Base-by-base conservation (phyloP, 83 land plant species). In the Picea abies region DNA sequence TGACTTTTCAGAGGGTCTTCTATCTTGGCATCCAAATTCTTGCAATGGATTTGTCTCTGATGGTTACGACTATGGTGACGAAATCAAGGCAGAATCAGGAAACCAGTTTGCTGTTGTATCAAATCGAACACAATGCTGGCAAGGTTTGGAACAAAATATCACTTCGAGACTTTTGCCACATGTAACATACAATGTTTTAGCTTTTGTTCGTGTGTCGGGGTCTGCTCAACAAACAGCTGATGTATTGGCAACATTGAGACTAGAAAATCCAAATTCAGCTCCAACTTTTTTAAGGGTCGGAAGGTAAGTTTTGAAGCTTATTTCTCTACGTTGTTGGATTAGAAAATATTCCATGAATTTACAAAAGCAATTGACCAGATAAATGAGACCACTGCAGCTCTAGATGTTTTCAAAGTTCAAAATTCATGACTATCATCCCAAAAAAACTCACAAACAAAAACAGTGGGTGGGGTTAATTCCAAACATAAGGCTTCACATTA, bases 111-210 rank as follows among this genome's bases (percentile, higher is more conserved):
- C 86, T 41, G 89, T 91, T 67, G 69, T 86, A 60, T 85, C 91
- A 32, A 87, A 90, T 66, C 87, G 93, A 12, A 89, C 79, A 6
- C 81, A 91, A 62, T 41, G 78, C 78, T 93, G 95, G 95, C 95
- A 93, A 64, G 94, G 94, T 14, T 73, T 92, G 72, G 94, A 90
- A 29, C 96, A 94, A 63, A 90, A 94, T 70, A 94, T 94, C 70
- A 94, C 94, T 4, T n/a, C 25, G 14, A 82, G 82, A 63, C 76
- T 94, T 61, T 77, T 84, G 10, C 78, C 83, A 5, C 90, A 87
- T 32, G 14, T 70, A 39, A 82, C 78, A 2, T 94, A 92, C 35
- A 14, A 47, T 14, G 90, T 94, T 71, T 88, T 83, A 66, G 94
- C 93, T 63, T 65, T 49, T 67, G 91, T 92, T 20, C 83, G 91